Conservation (phyloP, 305 asterid genomes). For the Coffea humblotiana region DNA sequence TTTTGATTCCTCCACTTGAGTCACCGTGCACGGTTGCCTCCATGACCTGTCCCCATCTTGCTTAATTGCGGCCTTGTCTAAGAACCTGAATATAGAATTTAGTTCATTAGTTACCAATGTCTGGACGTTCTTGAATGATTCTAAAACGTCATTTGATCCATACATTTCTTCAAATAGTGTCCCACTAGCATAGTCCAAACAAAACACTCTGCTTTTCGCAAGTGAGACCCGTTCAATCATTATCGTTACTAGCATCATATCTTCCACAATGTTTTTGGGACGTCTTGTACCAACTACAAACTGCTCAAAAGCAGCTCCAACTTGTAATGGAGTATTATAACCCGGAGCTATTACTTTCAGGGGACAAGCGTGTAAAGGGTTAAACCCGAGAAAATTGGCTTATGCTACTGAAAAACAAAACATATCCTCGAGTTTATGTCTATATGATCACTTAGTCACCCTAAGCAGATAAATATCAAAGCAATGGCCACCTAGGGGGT, state of each 20-base stretch:
- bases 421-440: not conserved
- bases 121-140: not conserved
- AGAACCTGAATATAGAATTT: slow-evolving; percentile 40
- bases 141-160: not conserved
- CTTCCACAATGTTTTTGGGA: slow-evolving; percentile 4
- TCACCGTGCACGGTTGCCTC: slow-evolving; percentile 61
- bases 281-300: not conserved
- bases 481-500: not conserved
- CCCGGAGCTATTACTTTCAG: not conserved
- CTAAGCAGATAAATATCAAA: not conserved
- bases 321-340: not conserved
- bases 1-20: slow-evolving; percentile 76
- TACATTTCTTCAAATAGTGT: not conserved
- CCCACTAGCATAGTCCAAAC: not conserved
- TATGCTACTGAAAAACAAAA: not conserved
- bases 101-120: not conserved
- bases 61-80: slow-evolving; percentile 80
- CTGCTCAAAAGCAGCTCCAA: not conserved
- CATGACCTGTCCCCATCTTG: slow-evolving; percentile 18
- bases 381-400: not conserved
- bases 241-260: not conserved
- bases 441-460: not conserved
- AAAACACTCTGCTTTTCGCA: not conserved
- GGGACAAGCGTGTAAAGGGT: not conserved
- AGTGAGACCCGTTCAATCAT: not conserved